Evolutionary conservation across 495 filamentous ascomycete genomes (phyloP).

Genomic region (Lasiosphaeriaceae sp.): DNA sequence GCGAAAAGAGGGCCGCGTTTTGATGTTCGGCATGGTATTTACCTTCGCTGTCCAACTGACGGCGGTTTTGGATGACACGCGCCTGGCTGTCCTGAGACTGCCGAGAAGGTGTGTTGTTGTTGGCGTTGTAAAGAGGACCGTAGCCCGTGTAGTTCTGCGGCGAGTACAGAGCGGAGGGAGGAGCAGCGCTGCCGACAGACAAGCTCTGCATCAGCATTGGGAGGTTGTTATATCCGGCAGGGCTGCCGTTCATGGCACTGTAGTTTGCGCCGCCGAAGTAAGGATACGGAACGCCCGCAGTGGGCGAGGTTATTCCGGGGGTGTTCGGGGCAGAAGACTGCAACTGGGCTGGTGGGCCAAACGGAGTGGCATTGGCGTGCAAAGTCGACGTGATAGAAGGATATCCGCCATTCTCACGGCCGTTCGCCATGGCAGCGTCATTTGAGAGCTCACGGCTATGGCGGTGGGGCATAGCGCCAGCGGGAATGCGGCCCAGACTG

Average conservation of each 20-base stretch:
- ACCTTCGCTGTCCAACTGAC: slow-evolving; percentile 62
- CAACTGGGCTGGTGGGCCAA: slow-evolving; percentile 49
- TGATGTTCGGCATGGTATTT: slow-evolving; percentile 12
- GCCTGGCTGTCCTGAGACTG: slow-evolving; percentile 59
- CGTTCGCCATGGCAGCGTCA: slow-evolving; percentile 36
- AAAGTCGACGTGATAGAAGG: slow-evolving; percentile 64
- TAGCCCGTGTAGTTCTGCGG: slow-evolving; percentile 47
- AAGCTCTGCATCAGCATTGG: slow-evolving; percentile 61
- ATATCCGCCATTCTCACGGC: slow-evolving; percentile 45
- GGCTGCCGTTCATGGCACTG: slow-evolving; percentile 18
- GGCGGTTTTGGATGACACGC: slow-evolving; percentile 66
- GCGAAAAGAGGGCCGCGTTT: not conserved
- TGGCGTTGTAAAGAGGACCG: slow-evolving; percentile 40
- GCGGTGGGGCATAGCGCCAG: slow-evolving; percentile 55
- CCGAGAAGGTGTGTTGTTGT: slow-evolving; percentile 20
- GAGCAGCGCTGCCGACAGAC: slow-evolving; percentile 40
- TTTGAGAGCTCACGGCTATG: slow-evolving; percentile 63
- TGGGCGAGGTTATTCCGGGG: slow-evolving; percentile 32
- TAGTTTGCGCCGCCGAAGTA: slow-evolving; percentile 34
- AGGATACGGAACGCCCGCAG: slow-evolving; percentile 35
- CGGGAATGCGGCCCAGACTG: slow-evolving; percentile 72
- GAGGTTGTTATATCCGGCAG: slow-evolving; percentile 41
- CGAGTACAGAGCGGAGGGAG: slow-evolving; percentile 36
- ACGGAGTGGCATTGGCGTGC: slow-evolving; percentile 72
- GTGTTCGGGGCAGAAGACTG: slow-evolving; percentile 27